phyloP scores from a whole-genome alignment of 2,329 filamentous ascomycete species.

The Ophiosphaerella korrae region DNA sequence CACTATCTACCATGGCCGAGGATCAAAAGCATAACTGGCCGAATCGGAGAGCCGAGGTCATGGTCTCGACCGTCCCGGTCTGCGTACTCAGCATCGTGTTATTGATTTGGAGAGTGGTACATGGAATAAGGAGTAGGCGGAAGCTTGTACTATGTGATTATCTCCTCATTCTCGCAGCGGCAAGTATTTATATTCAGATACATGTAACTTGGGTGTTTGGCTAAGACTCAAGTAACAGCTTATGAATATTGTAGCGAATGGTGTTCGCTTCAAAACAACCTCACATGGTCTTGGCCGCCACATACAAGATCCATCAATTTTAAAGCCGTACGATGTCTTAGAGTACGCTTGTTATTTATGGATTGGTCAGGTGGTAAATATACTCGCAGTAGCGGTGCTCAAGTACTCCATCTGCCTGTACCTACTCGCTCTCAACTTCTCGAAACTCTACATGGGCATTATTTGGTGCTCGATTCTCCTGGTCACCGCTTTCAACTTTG shows the following conservation, averaged over 20 bases:
- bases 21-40: constrained; percentile 13
- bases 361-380: not conserved
- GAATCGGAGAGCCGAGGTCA: constrained; percentile 20
- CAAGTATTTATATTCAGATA: constrained; percentile 6
- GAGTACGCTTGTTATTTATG: not conserved
- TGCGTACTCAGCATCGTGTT: constrained; percentile 20
- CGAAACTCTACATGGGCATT: constrained; percentile 26
- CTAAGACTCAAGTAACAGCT: constrained; percentile 10
- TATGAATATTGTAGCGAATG: constrained; percentile 20
- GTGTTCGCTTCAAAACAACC: constrained; percentile 20
- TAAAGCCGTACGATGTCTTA: not conserved
- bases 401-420: constrained; percentile 34
- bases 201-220: not conserved
- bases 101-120: constrained; percentile 28
- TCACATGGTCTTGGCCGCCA: constrained; percentile 26
- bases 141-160: constrained; percentile 31
- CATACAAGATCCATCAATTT: constrained; percentile 22
- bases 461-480: constrained; percentile 22
- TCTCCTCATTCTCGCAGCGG: constrained; percentile 25
- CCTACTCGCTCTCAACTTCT: constrained; percentile 36
- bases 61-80: constrained; percentile 19
- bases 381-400: not conserved
- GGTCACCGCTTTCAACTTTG: constrained; percentile 33
- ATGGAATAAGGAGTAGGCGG: constrained; percentile 21
- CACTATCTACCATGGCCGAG: not conserved